phyloP scores from a whole-genome alignment of 2,329 filamentous ascomycete species.

The Alternaria rosae region DNA sequence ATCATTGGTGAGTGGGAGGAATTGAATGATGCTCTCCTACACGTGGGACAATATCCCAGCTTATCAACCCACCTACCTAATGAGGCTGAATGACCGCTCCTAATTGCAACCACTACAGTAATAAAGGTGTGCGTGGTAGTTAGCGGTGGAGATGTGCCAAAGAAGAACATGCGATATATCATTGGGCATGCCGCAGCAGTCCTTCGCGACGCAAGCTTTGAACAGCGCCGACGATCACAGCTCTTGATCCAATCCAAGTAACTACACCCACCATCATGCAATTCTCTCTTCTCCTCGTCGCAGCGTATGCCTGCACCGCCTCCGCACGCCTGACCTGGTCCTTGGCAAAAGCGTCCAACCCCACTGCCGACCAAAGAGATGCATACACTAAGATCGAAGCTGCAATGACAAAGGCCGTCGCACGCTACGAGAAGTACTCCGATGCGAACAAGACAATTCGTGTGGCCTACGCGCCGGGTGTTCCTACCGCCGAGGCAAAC shows the following conservation, averaged over 20 bases:
- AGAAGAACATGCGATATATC: not conserved
- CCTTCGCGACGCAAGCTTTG: not conserved
- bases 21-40: not conserved
- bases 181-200: not conserved
- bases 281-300: slow-evolving; percentile 26
- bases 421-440: slow-evolving; percentile 34
- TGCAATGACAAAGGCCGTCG: slow-evolving; percentile 41
- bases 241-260: not conserved
- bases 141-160: not conserved
- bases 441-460: slow-evolving; percentile 36
- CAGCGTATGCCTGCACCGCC: slow-evolving; percentile 28
- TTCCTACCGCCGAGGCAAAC: slow-evolving; percentile 45
- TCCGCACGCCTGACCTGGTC: slow-evolving; percentile 38
- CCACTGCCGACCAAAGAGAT: slow-evolving; percentile 42
- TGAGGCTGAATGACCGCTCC: not conserved
- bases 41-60: slow-evolving; percentile 1
- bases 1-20: not conserved
- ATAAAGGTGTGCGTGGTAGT: not conserved
- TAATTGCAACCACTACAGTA: not conserved
- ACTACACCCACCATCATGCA: slow-evolving; percentile 24
- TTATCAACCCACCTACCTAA: slow-evolving; percentile 6
- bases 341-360: slow-evolving; percentile 36
- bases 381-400: slow-evolving; percentile 43
- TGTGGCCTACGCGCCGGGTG: slow-evolving; percentile 41
- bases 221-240: not conserved